Evolutionary conservation across 495 filamentous ascomycete genomes (phyloP), one percentile per base, ranked within the genome.

Genomic region (Talaromyces borbonicus): DNA sequence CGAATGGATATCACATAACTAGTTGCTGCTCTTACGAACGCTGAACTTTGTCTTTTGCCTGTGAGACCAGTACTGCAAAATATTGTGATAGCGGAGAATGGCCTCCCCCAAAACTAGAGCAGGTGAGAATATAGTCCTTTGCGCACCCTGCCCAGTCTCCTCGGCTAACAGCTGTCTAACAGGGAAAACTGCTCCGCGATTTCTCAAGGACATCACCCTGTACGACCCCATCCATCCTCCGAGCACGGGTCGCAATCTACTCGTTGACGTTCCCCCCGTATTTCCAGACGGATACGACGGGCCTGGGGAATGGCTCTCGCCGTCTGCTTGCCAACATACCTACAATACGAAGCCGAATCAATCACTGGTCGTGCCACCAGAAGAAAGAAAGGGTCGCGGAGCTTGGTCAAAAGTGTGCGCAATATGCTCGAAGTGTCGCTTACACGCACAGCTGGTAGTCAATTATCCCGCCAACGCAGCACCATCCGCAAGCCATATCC

Each of bases 151-250:
- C 23, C 15, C 19, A 1, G 11, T 26, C 23, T 26, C 8, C 24
- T 15, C 12, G 4, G 26, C 5, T 24, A 8, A 38, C 23, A 14
- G n/a, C n/a, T n/a, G n/a, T 41, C 16, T 20, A 41, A 41, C 14
- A 78, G 80, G 80, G 49, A 83, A 82, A 63, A 77, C 75, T 49
- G 73, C 77, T 40, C 80, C 79, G 8, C 73, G 74, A 38, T 67
- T 84, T 42, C 59, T 75, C 33, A 58, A 76, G 47, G 80, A 83
- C 56, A 63, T 84, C 36, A 47, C 66, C 18, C 50, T 59, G 24
- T 81, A 80, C 52, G 78, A 84, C 51, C 72, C 77, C 18, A 60
- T 63, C 16, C 59, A 73, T 43, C 66, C 67, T 20, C 57, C 65
- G 46, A 55, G 52, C 14, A 66, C 59, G 18, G 69, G 67, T 35